Evolutionary conservation across 2,329 filamentous ascomycete genomes (phyloP), one percentile per base, ranked within the genome.

Genomic region (Epichloe coenophiala): DNA sequence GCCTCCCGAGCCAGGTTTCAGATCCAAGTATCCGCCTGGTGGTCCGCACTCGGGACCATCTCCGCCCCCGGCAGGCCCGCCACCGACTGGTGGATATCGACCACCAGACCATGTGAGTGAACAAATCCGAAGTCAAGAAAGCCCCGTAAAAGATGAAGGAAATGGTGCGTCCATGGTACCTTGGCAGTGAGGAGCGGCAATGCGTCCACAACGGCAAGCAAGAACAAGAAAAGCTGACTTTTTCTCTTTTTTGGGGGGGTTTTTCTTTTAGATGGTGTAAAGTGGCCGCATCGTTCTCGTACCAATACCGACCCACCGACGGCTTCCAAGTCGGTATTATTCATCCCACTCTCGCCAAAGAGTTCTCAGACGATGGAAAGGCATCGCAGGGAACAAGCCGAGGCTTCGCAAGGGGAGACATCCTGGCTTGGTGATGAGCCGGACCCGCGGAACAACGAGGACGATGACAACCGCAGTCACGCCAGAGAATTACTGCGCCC

Each of bases 271-370:
- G 67, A 62, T 61, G 55, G 54, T 58, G 9, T 69, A 61, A 61
- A 43, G n/a, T 40, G 46, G 11, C 41, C 48, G 27, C 46, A 51
- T 45, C 31, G 15, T 19, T 23, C 36, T 15, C 43, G 46, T n/a
- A 23, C 43, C 15, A 21, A 35, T 35, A 48, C 40, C 8, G 47
- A 43, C 8, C 42, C 45, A n/a, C 33, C 44, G 1, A 33, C 39
- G 15, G 53, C 55, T 11, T 53, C 64, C 21, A 74, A 74, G 53
- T 69, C 70, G 1, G 72, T 77, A 1, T 56, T 63, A 2, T 77
- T 76, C 50, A 66, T 69, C 2, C 74, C 74, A 0, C 58, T 77
- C 40, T 77, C 74, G 3, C 74, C 74, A 1, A 68, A 71, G 48
- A 75, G 72, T 15, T 69, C 69, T 0, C 67, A 61, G 50, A 74